Conservation (phyloP, 2,329 filamentous ascomycete species). For the Penicillium thymicola region DNA sequence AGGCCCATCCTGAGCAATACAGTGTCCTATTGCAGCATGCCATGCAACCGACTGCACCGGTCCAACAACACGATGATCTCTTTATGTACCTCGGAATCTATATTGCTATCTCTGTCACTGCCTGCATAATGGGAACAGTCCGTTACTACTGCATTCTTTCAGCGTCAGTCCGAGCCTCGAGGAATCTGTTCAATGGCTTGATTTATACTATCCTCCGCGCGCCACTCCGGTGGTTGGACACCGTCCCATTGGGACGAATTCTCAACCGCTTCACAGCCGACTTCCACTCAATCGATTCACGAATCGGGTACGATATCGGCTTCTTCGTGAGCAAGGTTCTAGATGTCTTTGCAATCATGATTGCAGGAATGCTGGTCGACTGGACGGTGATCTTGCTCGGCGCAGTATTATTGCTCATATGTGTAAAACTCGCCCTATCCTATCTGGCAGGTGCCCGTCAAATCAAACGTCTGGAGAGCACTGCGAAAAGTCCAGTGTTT, state of each 20-base stretch:
- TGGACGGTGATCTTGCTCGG: conserved; percentile 63
- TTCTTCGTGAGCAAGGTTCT: conserved; percentile 61
- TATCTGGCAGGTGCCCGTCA: conserved; percentile 72
- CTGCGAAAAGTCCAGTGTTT: conserved; percentile 73
- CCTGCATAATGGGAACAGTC: conserved; percentile 58
- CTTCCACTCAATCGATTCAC: conserved; percentile 69
- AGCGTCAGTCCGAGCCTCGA: conserved; percentile 66
- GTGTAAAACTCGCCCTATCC: conserved; percentile 43
- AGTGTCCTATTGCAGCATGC: conserved; percentile 16
- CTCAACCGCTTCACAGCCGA: conserved; percentile 76
- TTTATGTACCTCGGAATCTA: conserved; percentile 68
- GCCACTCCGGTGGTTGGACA: conserved; percentile 76
- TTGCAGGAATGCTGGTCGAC: conserved; percentile 57
- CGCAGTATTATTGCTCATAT: conserved; percentile 55
- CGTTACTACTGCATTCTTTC: conserved; percentile 63
- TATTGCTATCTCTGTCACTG: conserved; percentile 55
- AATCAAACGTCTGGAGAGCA: conserved; percentile 73
- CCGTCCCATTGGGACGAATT: conserved; percentile 71
- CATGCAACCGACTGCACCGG: neutral
- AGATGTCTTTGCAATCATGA: conserved; percentile 62
- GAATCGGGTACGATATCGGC: conserved; percentile 61
- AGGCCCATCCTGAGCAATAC: conserved; percentile 15
- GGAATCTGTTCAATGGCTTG: conserved; percentile 64
- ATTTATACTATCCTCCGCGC: conserved; percentile 67
- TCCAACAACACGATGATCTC: conserved; percentile 33